Evolutionary conservation across 257 asterid genomes (phyloP), one percentile per base, ranked within the genome.

Genomic region (Anisodus tanguticus): DNA sequence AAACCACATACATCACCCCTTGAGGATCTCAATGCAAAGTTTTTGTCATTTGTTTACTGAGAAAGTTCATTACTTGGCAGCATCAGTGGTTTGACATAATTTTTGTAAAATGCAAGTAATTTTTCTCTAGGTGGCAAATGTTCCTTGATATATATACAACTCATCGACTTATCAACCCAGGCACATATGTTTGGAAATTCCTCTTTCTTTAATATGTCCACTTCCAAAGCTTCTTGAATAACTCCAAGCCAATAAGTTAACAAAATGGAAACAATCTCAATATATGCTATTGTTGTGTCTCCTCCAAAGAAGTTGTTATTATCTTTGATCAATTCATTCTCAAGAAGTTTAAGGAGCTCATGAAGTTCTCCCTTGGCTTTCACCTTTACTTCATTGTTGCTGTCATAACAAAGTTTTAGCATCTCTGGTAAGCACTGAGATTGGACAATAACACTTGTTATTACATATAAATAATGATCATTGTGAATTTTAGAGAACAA

Each of bases 111-210:
- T 13, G 2, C 62, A 43, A 81, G 62, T 15, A 81, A 51, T 22
- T 81, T 81, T 12, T 81, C 84, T 47, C 84, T 81, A 11, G 76
- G 62, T 43, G 84, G 84, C 22, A 81, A 12, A 43, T 12, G 43
- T 8, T 81, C 72, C 43, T 62, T 62, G 31, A 81, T 45, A n/a
- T 19, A 13, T 31, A 43, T 49, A 15, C 15, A 19, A 49, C 35
- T 82, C 0, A 67, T 4, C 53, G 67, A 0, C 8, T 82, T 53
- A 15, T 67, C 19, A 17, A 49, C 47, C 85, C 85, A 82, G 22
- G 0, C 64, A 82, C 79, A 67, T 67, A 82, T 43, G 49, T 82
- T 82, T 37, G 85, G 85, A 69, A 66, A 82, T n/a, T 67, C 74
- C 11, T 82, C 79, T 66, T 82, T 67, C 19, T 17, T 82, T 55